A percentile compares a stretch with the other conserved stretches of the same genome.
phyloP scores from a whole-genome alignment of 768 basidiomycete species.

The Tylopilus cervinicoccineus region DNA sequence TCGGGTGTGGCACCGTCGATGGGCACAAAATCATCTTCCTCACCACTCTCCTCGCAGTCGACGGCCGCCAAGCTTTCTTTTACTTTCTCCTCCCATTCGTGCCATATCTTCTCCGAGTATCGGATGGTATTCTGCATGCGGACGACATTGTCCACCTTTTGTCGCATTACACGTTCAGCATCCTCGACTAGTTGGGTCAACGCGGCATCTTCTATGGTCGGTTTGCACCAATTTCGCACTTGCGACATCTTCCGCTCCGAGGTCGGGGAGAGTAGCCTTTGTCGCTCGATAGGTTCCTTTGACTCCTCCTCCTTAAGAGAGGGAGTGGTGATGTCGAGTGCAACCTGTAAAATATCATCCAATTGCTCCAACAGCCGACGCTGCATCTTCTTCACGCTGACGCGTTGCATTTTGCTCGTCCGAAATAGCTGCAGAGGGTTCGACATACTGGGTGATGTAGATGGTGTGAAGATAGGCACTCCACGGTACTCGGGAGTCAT shows the following conservation, averaged over 20 bases:
- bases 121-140: constrained; percentile 96
- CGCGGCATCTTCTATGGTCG: constrained; percentile 80
- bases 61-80: constrained; percentile 57
- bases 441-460: constrained; percentile 64
- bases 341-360: constrained; percentile 78
- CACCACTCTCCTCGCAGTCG: constrained; percentile 50
- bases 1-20: constrained; percentile 24
- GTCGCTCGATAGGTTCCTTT: constrained; percentile 88
- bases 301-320: constrained; percentile 89
- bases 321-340: constrained; percentile 80
- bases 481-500: constrained; percentile 80
- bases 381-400: constrained; percentile 78
- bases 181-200: constrained; percentile 81
- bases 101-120: constrained; percentile 95
- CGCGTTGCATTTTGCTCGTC: constrained; percentile 70
- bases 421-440: constrained; percentile 79
- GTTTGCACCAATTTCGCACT: constrained; percentile 84
- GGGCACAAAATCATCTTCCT: constrained; percentile 38
- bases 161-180: constrained; percentile 82
- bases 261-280: constrained; percentile 81
- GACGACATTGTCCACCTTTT: constrained; percentile 93
- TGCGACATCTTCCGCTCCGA: constrained; percentile 86
- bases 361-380: constrained; percentile 80
- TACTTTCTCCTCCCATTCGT: constrained; percentile 93
- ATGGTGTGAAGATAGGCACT: constrained; percentile 75